phyloP scores from a whole-genome alignment of 495 filamentous ascomycete species.

The Aspergillus avenaceus region DNA sequence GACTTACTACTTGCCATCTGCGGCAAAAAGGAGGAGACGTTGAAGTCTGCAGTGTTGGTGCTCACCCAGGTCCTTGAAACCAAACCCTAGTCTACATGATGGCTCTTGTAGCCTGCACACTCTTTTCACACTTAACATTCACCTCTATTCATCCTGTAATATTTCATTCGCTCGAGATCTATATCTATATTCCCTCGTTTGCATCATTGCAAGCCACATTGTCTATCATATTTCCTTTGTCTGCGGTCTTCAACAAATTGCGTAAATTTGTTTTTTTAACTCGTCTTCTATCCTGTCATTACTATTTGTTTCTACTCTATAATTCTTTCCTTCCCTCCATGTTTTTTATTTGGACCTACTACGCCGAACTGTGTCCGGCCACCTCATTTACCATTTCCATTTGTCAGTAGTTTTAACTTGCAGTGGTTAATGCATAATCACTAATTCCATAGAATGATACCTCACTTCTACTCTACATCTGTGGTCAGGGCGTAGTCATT shows the following conservation, averaged over 20 bases:
- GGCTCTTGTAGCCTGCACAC: too few species aligned
- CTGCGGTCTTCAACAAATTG: slow-evolving; percentile 1
- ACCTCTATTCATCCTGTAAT: background rate
- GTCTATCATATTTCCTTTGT: slow-evolving; percentile 3
- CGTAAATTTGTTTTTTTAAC: background rate
- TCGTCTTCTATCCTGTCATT: slow-evolving; percentile 1
- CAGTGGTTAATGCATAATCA: slow-evolving; percentile 11
- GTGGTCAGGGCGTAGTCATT: background rate
- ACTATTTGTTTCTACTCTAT: background rate
- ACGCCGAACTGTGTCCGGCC: background rate
- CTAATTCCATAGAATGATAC: background rate
- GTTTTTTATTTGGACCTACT: background rate
- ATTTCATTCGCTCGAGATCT: background rate
- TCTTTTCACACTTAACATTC: background rate
- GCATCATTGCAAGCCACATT: too few species aligned
- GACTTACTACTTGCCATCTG: slow-evolving; percentile 38
- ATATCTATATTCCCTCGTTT: background rate
- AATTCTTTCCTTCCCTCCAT: background rate
- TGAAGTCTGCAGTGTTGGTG: slow-evolving; percentile 40
- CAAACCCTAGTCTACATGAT: slow-evolving; percentile 21
- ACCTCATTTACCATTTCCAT: background rate
- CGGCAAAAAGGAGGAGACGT: slow-evolving; percentile 30
- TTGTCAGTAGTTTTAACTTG: background rate
- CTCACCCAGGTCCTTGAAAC: slow-evolving; percentile 40
- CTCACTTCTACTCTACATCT: background rate